Conservation (phyloP, 2,329 filamentous ascomycete species). For the Cordyceps cateniannulata region DNA sequence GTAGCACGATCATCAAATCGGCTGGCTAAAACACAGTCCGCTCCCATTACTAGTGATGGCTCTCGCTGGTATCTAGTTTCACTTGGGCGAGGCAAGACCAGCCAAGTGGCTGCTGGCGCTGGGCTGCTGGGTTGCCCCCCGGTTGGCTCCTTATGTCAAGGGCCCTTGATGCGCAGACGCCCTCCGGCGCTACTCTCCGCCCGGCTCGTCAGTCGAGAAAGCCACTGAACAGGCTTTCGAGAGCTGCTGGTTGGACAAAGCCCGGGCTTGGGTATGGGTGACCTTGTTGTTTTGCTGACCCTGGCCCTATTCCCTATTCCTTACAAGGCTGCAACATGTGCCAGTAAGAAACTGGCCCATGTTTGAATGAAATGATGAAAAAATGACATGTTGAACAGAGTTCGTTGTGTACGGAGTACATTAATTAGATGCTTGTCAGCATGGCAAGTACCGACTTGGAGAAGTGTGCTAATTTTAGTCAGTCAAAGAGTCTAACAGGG, state of each 20-base stretch:
- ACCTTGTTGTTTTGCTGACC: background rate
- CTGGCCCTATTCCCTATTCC: background rate
- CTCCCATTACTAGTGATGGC: background rate
- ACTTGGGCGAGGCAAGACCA: background rate
- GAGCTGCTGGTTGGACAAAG: background rate
- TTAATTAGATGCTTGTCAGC: background rate
- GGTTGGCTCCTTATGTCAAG: background rate
- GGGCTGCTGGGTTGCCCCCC: background rate
- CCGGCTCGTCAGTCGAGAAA: background rate
- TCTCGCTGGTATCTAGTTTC: background rate
- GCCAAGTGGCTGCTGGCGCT: background rate
- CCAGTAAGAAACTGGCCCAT: background rate
- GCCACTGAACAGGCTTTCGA: background rate
- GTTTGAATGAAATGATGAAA: background rate
- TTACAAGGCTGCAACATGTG: background rate
- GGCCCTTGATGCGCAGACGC: background rate
- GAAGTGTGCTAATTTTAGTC: background rate
- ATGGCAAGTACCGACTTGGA: background rate
- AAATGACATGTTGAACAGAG: background rate
- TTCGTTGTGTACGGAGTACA: too few species aligned
- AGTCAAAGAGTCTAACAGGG: background rate
- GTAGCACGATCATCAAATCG: too few species aligned
- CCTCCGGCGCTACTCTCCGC: slow-evolving; percentile 4
- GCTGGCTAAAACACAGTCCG: background rate
- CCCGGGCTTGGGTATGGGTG: background rate